Base-by-base conservation (phyloP, 352 stramenopile species). In the Phytophthora constricta region DNA sequence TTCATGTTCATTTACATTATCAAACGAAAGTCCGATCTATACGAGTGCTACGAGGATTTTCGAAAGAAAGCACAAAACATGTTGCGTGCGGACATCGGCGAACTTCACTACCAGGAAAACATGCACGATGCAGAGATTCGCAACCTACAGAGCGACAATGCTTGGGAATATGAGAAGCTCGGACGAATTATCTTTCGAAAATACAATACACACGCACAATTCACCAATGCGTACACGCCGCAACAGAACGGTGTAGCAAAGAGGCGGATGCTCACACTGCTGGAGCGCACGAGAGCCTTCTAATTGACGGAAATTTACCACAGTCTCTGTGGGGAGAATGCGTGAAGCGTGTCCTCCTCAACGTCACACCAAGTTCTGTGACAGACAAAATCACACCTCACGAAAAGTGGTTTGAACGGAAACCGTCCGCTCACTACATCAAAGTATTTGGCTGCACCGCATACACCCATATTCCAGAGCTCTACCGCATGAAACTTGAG, bases 1-100 rank as follows among this genome's bases (percentile, higher is more conserved):
- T 63, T 62, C 27, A 69, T 68, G 53, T 70, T 56, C 11, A 62
- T 54, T 4, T 69, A 65, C 33, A 46, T 62, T 11, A 69, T 65
- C 16, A 51, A 56, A 28, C 28, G 37, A 1, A 59, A 53, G 33
- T 64, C 49, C 26, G 63, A 62, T 28, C 16, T 71, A 4, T 71
- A 66, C 17, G 42, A 37, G 2, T 71, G 50, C 51, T 71, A 58
- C 25, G 56, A 58, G 7, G 47, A 58, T 25, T 70, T 70, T 17
- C 20, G 56, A 31, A 71, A 52, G 42, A 71, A 58, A 27, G 49
- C 63, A 11, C 26, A 39, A 42, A 56, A 50, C 8, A 54, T 71
- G 1, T 71, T 58, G 20, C 26, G 48, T 28, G 42, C 22, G 1
- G 33, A 66, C 22, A 23, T 59, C 11, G 48, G 37, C 2, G 9